These are phyloP conservation scores for Barbarea vulgaris DNA, from an alignment of 345 rosid species.

Conservation along the genomic window DNA sequence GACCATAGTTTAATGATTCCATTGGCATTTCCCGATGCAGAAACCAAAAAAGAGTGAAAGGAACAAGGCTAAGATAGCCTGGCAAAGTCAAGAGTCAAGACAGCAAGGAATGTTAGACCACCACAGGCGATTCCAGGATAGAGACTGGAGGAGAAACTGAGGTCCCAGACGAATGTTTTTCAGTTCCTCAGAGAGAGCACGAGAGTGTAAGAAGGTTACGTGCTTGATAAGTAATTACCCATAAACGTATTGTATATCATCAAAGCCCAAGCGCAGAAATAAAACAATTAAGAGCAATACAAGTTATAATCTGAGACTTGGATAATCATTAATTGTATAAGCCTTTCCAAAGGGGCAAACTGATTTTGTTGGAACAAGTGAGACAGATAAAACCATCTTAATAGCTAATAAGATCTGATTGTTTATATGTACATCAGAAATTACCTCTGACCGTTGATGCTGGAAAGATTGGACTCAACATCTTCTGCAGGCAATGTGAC, in stretches of 20 bases:
- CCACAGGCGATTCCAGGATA: too few relatives aligned
- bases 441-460: conserved; percentile 23
- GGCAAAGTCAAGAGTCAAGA: neutral
- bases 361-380: conserved; percentile 17
- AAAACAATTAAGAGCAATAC: neutral
- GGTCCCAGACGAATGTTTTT: too few relatives aligned
- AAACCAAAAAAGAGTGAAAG: conserved; percentile 2
- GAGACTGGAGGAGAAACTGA: too few relatives aligned
- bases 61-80: neutral
- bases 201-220: neutral
- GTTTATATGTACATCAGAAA: conserved; percentile 6
- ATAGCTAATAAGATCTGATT: conserved; percentile 5
- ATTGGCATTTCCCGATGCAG: neutral
- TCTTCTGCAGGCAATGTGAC: conserved; percentile 17
- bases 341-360: neutral
- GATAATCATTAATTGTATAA: neutral
- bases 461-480: conserved; percentile 11
- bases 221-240: neutral
- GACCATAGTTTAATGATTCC: neutral
- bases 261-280: too few relatives aligned
- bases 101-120: neutral
- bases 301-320: neutral
- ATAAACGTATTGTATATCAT: too few relatives aligned
- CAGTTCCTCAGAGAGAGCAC: neutral
- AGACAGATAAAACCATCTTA: conserved; percentile 15